Base-by-base conservation (phyloP, 108 stramenopile genomes). In the Stephanodiscus triporus region DNA sequence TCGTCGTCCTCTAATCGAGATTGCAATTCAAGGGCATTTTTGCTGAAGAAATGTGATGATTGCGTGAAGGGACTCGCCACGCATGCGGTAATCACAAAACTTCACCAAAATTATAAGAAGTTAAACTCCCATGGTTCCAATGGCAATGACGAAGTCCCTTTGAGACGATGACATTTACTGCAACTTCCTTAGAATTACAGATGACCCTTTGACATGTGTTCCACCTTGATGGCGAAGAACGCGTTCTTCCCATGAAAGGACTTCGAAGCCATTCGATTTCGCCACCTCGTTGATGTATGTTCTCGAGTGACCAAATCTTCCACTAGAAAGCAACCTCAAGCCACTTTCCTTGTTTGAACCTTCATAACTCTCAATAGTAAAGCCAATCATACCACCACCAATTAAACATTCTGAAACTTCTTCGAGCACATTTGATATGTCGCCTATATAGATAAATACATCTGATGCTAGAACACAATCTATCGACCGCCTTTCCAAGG, bases 391-490 rank as follows among this genome's bases (percentile, higher is more conserved):
- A 27, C 73, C 73, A 47, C 54, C 38, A 23, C 59, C 19, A 29
- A 59, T 19, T 0, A 74, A 45, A 59, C 38, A 19, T 26, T 27
- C 68, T 9, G 32, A 29, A 20, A 42, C 47, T 23, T 69, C 54
- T 47, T 40, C 57, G 9, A 74, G 42, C n/a, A 74, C 68, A 22
- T 60, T 59, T 24, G 54, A 57, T 9, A 74, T 47, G 61, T 68
- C 73, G 20, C 73, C 73, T 4, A 74, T 61, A 43, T 74, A 74
- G 42, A 74, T 74, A 68, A 74, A 74, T 42, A 74, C 73, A 68
- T 74, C 73, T 23, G 68, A 60, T 19, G 73, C 73, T n/a, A 69
- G 11, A 32, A 74, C 38, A 22, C 67, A 69, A 26, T 74, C 73
- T 14, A 74, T 37, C 8, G 68, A 59, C 27, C 16, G n/a, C 17